Conservation (phyloP, 192 early-diverging fungal species). For the Backusella tuberculispora region DNA sequence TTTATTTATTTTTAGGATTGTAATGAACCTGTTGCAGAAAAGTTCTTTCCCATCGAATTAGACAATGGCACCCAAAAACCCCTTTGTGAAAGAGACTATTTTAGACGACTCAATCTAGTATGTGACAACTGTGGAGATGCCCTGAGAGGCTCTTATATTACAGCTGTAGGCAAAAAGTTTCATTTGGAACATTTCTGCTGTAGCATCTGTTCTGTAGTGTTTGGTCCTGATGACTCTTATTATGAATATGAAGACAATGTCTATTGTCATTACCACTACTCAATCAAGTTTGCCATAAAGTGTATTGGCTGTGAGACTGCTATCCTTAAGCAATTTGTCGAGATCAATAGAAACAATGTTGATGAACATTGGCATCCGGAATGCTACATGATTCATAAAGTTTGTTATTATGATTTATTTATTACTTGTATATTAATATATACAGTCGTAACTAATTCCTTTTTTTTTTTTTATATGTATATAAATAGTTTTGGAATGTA, state of each 20-base stretch:
- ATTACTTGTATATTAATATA: slow-evolving; percentile 16
- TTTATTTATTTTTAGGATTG: slow-evolving; percentile 62
- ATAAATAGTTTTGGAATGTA: slow-evolving; percentile 63
- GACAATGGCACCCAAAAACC: slow-evolving; percentile 58
- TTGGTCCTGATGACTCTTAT: slow-evolving; percentile 95
- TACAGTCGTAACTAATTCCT: not conserved
- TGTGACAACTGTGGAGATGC: slow-evolving; percentile 91
- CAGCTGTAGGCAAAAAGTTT: slow-evolving; percentile 91
- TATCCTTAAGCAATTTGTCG: slow-evolving; percentile 96
- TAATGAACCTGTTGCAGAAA: slow-evolving; percentile 76
- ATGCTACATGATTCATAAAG: slow-evolving; percentile 99
- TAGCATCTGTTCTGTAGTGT: slow-evolving; percentile 88
- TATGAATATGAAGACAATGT: slow-evolving; percentile 94
- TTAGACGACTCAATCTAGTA: slow-evolving; percentile 78
- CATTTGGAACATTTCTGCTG: slow-evolving; percentile 99
- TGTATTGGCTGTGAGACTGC: slow-evolving; percentile 95
- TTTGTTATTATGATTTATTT: slow-evolving; percentile 36
- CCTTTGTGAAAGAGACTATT: slow-evolving; percentile 90
- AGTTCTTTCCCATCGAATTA: slow-evolving; percentile 82
- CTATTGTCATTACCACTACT: slow-evolving; percentile 97
- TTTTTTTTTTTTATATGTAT: not conserved
- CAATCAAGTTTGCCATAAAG: slow-evolving; percentile 84
- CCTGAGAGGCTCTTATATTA: slow-evolving; percentile 90
- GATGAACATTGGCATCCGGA: slow-evolving; percentile 98
- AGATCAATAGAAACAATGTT: slow-evolving; percentile 77